Base-by-base conservation (phyloP, 176 grass and related monocot genomes). In the Echinochloa phyllopogon region DNA sequence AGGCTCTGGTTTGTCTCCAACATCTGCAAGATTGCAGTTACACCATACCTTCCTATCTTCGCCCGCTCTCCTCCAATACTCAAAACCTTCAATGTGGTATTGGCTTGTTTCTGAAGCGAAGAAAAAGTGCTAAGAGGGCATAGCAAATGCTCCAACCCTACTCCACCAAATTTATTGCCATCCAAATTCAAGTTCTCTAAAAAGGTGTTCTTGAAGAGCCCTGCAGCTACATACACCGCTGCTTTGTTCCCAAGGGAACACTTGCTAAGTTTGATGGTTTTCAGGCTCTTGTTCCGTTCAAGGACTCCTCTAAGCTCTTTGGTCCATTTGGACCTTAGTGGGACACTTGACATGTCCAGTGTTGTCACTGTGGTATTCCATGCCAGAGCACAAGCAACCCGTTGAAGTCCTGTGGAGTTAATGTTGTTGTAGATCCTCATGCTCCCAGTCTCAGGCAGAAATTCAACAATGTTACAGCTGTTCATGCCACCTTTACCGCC, bases 1-100 rank as follows among this genome's bases (percentile, higher is more conserved):
- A 98, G 65, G 29, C 83, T 98, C 85, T 95, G 80, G 75, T 98
- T 98, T 43, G 93, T 98, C 87, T 94, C 96, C 58, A 98, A 68
- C 87, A 95, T 84, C 55, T 90, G 89, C 68, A 98, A 87, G 65
- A 98, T 92, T 77, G 93, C 91, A 66, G 73, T 52, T 38, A 95
- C 40, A 42, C 93, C 93, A 82, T 86, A 60, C 56, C 84, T 88
- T 49, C 87, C 83, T 43, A 98, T 78, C 47, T 89, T 95, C 3
- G 79, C 66, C 42, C 63, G 87, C 38, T 78, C 77, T 65, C 95
- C 93, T 63, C 96, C 93, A 66, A 98, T 92, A 88, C 65, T 85
- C 77, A 98, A 85, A 76, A 86, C 83, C 69, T 90, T 93, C 41
- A 98, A 75, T 60, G 85, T 81, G 40, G 82, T 86, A 86, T 95